Base-by-base conservation (phyloP, 2,329 filamentous ascomycete species). In the Mycosphaerelloides madeirae region DNA sequence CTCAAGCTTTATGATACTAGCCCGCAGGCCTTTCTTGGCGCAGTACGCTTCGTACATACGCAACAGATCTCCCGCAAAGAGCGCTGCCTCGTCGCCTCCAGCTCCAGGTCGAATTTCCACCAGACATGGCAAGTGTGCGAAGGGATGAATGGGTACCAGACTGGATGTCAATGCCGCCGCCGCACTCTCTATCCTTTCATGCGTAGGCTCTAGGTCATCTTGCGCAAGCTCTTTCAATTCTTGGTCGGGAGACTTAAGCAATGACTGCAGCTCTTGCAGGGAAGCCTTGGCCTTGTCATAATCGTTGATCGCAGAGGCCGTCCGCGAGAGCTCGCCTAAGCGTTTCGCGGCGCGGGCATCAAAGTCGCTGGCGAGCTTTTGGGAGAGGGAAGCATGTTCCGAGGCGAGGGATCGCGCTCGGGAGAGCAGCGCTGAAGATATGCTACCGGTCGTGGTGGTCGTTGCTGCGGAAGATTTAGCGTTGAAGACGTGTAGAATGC, bases 61-160 rank as follows among this genome's bases (percentile, higher is more conserved):
- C 56, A 95, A 80, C 6, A 98, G 68, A 41, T 93, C 82, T 43
- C 86, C 85, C 11, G 90, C 88, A 57, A 98, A 98, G 50, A 95
- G 81, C 0, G 87, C 83, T 2, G 91, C 90, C 68, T 98, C 93
- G 45, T 88, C 82, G 2, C 93, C 93, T 29, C 93, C 93, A 0
- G 89, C 90, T 0, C 93, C 93, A 0, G 93, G 93, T 1, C 90
- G 80, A 48, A 98, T 85, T 68, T 98, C 93, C 32, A 98, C 70
- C 52, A 98, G 77, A 65, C 91, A 97, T 41, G 90, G 88, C 56
- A 97, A 77, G 50, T 88, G 79, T 25, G 87, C 87, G 63, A 96
- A 98, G 2, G 90, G 87, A 64, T 98, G 90, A 31, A 81, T 80
- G 1, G 93, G 93, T 13, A 95, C 85, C 41, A 98, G 76, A 35